Evolutionary conservation across 2,329 filamentous ascomycete genomes (phyloP), one percentile per base, ranked within the genome.

Genomic region (Didymella lethalis): DNA sequence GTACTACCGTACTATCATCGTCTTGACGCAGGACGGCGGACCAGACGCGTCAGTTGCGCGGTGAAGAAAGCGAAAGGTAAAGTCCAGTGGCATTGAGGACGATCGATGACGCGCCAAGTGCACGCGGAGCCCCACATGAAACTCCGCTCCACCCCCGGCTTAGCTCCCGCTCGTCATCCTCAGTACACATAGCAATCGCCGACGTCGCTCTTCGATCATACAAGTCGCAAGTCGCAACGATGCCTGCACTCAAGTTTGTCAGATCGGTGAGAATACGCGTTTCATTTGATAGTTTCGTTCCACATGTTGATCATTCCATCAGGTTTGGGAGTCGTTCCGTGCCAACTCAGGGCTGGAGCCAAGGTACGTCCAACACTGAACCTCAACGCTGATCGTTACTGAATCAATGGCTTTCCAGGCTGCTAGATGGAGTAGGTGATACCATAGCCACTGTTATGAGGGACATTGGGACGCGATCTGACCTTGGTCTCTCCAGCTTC

Each of bases 261-360:
- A 82, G 82, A 77, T 87, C 86, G 44, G 88, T 90, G 78, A 66
- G 84, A 74, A n/a, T 36, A 5, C n/a, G 1, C 4, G 8, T 18
- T 12, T n/a, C 14, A 18, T 4, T 40, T 12, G 14, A 32, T 46
- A 11, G 14, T 16, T 40, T 23, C 16, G 2, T 7, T 34, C 3
- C 3, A 5, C 4, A 14, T 18, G 25, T 66, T 77, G 34, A 78
- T 52, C 48, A 20, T 52, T 52, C 48, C 38, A 58, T 18, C 58
- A 95, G 92, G 92, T 96, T 46, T 85, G 92, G 82, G 90, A 90
- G 75, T 93, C 91, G 2, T 97, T 97, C 77, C 87, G 91, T 80
- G 85, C 86, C 65, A 90, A 92, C 64, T 97, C 93, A 5, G 93
- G 93, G 7, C 80, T 98, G 20, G 94, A 97, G 77, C 92, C 92